These are phyloP conservation scores for Lachnellula arida DNA, from an alignment of 2,329 filamentous ascomycete species.

Conservation along the genomic window DNA sequence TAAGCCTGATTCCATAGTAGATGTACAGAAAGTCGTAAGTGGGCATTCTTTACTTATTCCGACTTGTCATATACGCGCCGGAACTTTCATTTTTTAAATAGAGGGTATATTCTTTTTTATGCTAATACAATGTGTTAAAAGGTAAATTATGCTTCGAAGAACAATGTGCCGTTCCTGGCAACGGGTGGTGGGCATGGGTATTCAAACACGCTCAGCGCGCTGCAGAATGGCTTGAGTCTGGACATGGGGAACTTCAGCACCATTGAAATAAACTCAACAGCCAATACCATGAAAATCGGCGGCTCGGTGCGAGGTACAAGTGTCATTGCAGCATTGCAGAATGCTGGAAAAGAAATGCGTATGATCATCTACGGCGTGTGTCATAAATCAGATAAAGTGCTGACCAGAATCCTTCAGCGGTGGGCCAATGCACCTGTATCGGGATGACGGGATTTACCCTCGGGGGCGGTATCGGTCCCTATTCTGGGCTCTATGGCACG, in stretches of 20 bases:
- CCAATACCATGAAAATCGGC: neutral
- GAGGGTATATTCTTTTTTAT: no score
- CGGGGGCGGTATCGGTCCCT: neutral
- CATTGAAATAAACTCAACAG: neutral
- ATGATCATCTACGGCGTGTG: neutral
- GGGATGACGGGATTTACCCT: neutral
- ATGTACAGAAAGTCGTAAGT: neutral
- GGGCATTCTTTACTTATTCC: no score
- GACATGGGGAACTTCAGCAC: conserved; percentile 2
- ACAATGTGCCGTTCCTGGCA: neutral
- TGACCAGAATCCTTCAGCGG: neutral
- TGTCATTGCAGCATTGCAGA: neutral
- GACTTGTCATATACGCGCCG: no score
- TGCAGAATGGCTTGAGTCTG: neutral
- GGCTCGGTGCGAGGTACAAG: neutral
- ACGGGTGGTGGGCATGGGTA: neutral
- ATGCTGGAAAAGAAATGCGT: conserved; percentile 2
- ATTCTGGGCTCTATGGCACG: neutral
- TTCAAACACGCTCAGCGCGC: neutral
- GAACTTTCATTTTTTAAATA: no score
- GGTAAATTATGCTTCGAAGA: neutral
- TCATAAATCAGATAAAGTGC: neutral
- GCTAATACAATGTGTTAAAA: neutral
- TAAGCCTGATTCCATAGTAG: neutral
- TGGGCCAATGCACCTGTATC: neutral